Conservation (phyloP, 2,329 filamentous ascomycete genomes). For the Pyricularia pennisetigena region DNA sequence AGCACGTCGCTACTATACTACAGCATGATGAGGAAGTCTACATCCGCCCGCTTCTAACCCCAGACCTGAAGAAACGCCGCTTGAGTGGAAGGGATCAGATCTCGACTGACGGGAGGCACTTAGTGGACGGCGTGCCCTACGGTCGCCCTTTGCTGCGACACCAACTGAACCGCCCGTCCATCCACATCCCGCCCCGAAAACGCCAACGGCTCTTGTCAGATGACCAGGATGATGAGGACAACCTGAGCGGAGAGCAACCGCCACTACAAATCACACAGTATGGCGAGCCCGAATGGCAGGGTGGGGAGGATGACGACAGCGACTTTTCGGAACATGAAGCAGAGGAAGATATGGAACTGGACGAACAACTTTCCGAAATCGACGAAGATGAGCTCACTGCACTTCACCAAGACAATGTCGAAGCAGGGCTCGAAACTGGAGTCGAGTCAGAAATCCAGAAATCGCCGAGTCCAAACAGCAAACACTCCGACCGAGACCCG, state of each 20-base stretch:
- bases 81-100: constrained; percentile 77
- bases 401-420: constrained; percentile 23
- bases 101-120: constrained; percentile 63
- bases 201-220: constrained; percentile 41
- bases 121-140: constrained; percentile 80
- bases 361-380: constrained; percentile 24
- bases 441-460: neutral
- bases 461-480: neutral
- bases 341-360: constrained; percentile 12
- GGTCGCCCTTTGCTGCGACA: constrained; percentile 60
- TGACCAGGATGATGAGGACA: constrained; percentile 24
- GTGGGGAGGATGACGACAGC: constrained; percentile 18
- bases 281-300: constrained; percentile 29
- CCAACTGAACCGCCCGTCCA: constrained; percentile 50
- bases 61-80: constrained; percentile 63
- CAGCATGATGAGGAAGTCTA: constrained; percentile 78
- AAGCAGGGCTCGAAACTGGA: neutral
- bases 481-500: neutral
- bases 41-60: constrained; percentile 66
- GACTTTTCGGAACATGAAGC: constrained; percentile 8
- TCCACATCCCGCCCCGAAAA: constrained; percentile 68
- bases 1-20: constrained; percentile 57
- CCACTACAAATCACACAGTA: constrained; percentile 6
- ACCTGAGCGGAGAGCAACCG: constrained; percentile 12
- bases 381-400: constrained; percentile 32